A percentile compares a stretch with the other conserved stretches of the same genome.
Evolutionary conservation across 192 early-diverging fungal species (phyloP).

Genomic region (Backusella macrospora): DNA sequence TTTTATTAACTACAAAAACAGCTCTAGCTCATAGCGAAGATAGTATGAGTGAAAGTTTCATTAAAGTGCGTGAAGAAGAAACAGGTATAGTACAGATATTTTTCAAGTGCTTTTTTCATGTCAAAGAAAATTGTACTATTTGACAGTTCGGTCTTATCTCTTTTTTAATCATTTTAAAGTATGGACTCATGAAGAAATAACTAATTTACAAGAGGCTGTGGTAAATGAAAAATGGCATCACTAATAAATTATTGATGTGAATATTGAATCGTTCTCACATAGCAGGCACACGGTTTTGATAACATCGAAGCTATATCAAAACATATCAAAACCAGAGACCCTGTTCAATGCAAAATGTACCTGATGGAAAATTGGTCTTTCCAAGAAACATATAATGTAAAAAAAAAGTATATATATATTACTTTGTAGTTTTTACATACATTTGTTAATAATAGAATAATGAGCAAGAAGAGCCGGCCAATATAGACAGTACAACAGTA

Average conservation of each 20-base stretch:
- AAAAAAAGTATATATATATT: not conserved
- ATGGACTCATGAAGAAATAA: slow-evolving; percentile 62
- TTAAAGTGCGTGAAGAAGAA: slow-evolving; percentile 9
- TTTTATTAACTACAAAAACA: not conserved
- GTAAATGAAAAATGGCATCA: slow-evolving; percentile 26
- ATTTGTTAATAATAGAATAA: not conserved
- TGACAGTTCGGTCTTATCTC: slow-evolving; percentile 29
- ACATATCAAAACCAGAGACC: slow-evolving; percentile 52
- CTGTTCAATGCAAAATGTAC: slow-evolving; percentile 64
- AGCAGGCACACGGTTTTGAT: slow-evolving; percentile 54
- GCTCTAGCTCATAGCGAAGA: not conserved
- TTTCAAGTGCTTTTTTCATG: not conserved
- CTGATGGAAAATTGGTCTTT: slow-evolving; percentile 55
- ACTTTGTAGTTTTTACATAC: not conserved
- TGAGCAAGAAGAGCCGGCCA: not conserved
- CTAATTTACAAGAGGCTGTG: slow-evolving; percentile 49
- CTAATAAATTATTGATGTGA: not conserved
- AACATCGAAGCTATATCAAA: slow-evolving; percentile 58
- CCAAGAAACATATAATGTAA: slow-evolving; percentile 30
- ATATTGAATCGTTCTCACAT: not conserved
- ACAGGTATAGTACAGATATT: not conserved
- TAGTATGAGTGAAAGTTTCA: not conserved
- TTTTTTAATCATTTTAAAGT: slow-evolving; percentile 50
- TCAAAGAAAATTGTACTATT: not conserved
- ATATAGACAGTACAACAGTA: not conserved